Percentiles rank a stretch among this genome's conserved stretches.
These are phyloP conservation scores for Sporisorium scitamineum DNA, from an alignment of 1,284 basidiomycete genomes.

Conservation along the genomic window DNA sequence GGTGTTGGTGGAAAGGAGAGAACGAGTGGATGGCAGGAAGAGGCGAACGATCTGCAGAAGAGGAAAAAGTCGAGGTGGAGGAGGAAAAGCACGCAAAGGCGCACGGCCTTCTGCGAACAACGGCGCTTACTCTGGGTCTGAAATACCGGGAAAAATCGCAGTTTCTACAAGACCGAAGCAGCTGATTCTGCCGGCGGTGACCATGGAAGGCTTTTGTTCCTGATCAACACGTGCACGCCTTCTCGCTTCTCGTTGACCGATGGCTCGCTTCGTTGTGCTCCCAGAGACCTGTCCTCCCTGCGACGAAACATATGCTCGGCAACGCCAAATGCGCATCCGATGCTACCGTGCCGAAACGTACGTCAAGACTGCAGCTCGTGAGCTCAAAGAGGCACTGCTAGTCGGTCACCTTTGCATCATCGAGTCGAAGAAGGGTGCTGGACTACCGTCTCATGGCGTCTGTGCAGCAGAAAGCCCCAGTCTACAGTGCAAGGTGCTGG, in stretches of 20 bases:
- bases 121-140: background rate
- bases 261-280: too few species aligned
- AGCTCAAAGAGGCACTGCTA: too few species aligned
- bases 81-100: background rate
- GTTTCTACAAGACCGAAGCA: too few species aligned
- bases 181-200: background rate
- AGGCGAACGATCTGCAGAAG: background rate
- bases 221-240: slow-evolving; percentile 10
- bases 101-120: background rate
- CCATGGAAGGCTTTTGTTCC: background rate
- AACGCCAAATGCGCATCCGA: too few species aligned
- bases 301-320: too few species aligned
- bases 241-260: background rate
- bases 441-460: too few species aligned
- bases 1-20: background rate
- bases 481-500: too few species aligned
- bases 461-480: too few species aligned
- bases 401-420: too few species aligned
- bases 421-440: too few species aligned
- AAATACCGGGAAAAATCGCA: background rate
- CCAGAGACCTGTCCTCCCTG: too few species aligned
- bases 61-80: slow-evolving; percentile 1
- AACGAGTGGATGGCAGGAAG: background rate
- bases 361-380: too few species aligned
- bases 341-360: background rate